Percentiles rank a stretch among this genome's conserved stretches.
Evolutionary conservation across 2,329 filamentous ascomycete genomes (phyloP).

Genomic region (Pseudogymnoascus sp.): DNA sequence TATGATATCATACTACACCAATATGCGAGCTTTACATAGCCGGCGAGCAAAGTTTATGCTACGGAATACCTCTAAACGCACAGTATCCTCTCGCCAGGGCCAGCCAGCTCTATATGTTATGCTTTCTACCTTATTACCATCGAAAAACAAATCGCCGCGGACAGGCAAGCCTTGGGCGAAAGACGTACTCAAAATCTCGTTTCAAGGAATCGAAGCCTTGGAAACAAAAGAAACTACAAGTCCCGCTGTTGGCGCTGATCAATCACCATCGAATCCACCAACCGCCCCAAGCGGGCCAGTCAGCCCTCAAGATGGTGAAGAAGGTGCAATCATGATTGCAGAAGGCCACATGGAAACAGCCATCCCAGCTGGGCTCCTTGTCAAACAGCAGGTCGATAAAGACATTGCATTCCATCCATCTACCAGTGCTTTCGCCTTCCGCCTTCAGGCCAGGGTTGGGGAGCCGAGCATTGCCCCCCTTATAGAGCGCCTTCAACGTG

Average conservation of each 20-base stretch:
- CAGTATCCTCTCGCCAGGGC: conserved; percentile 17
- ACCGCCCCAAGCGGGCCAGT: not conserved
- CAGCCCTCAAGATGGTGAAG: conserved; percentile 2
- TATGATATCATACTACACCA: conserved; percentile 32
- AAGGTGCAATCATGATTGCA: conserved; percentile 25
- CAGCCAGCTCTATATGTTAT: conserved; percentile 25
- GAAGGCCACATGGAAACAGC: conserved; percentile 27
- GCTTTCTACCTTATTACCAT: conserved; percentile 24
- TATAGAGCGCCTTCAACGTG: conserved; percentile 38
- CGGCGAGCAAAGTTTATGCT: conserved; percentile 22
- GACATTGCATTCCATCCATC: conserved; percentile 28
- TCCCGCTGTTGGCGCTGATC: not conserved
- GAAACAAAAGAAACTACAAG: not conserved
- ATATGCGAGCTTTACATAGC: conserved; percentile 29
- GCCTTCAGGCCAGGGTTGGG: conserved; percentile 26
- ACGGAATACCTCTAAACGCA: conserved; percentile 22
- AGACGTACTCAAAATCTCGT: conserved; percentile 52
- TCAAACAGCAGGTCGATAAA: conserved; percentile 26
- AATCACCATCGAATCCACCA: not conserved
- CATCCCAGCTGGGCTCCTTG: conserved; percentile 20
- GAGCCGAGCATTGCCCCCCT: conserved; percentile 24
- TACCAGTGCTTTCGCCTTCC: conserved; percentile 26
- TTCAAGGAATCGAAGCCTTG: conserved; percentile 36
- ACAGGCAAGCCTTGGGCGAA: conserved; percentile 45
- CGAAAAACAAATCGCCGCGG: conserved; percentile 18